Percentiles rank a stretch among this genome's conserved stretches.
These are phyloP conservation scores for Trichoderma orchidacearum DNA, from an alignment of 495 filamentous ascomycete genomes.

Conservation along the genomic window DNA sequence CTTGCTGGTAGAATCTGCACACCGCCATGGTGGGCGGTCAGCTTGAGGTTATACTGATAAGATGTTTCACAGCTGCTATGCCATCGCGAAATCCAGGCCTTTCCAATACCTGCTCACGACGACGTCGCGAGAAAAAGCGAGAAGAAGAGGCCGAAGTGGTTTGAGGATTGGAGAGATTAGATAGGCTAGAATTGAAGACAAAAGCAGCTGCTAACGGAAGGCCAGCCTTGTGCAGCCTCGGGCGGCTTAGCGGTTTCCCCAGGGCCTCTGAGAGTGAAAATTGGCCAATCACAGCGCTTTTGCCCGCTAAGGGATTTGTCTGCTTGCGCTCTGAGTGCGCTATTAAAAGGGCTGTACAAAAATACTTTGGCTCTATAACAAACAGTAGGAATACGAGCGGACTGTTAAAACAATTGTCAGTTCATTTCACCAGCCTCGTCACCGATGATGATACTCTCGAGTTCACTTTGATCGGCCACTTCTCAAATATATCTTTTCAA, in stretches of 20 bases:
- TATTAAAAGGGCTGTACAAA: no score
- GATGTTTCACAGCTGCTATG: background rate
- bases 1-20: conserved; percentile 61
- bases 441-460: no score
- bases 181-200: background rate
- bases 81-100: background rate
- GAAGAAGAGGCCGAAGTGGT: background rate
- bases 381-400: no score
- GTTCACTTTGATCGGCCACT: no score
- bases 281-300: background rate
- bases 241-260: background rate
- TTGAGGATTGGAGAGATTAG: background rate
- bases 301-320: background rate
- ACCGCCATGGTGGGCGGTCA: conserved; percentile 32
- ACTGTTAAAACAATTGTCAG: no score
- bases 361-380: no score
- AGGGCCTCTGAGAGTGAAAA: background rate
- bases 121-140: background rate
- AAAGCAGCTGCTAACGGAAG: background rate
- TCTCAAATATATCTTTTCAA: no score
- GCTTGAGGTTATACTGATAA: background rate
- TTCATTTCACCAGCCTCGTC: no score
- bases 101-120: background rate
- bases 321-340: no score
- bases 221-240: background rate